A percentile compares a stretch with the other conserved stretches of the same genome.
Evolutionary conservation across 2,329 filamentous ascomycete genomes (phyloP).

Genomic region (Eutypella sp.): DNA sequence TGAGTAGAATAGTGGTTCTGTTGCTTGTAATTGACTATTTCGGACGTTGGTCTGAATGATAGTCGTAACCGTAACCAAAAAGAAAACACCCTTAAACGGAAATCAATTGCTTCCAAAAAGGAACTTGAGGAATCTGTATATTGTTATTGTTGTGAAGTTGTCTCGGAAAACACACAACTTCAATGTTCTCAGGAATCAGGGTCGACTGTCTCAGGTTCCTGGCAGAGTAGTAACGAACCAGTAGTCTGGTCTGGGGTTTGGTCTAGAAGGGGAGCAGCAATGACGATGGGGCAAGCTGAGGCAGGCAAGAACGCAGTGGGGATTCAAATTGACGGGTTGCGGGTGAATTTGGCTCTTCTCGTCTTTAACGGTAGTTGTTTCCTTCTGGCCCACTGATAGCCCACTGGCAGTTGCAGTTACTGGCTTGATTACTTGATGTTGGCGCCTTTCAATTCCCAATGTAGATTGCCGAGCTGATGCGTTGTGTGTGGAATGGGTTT

Average conservation of each 20-base stretch:
- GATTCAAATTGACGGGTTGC: conserved; percentile 11
- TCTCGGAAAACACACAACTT: conserved; percentile 3
- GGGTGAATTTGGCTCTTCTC: no score
- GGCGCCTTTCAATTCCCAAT: background rate
- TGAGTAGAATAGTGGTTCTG: conserved; percentile 9
- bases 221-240: conserved; percentile 24
- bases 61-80: conserved; percentile 21
- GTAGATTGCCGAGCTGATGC: background rate
- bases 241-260: conserved; percentile 27
- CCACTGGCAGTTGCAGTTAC: no score
- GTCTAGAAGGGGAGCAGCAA: conserved; percentile 17
- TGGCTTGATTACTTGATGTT: background rate
- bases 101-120: conserved; percentile 14
- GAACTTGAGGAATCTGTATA: conserved; percentile 12
- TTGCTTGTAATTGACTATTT: conserved; percentile 15
- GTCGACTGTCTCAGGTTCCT: conserved; percentile 5
- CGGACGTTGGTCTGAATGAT: conserved; percentile 18
- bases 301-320: conserved; percentile 8
- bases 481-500: background rate
- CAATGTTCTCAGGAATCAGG: background rate
- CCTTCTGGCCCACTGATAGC: no score
- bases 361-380: background rate
- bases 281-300: conserved; percentile 8
- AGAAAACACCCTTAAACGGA: conserved; percentile 10
- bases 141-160: conserved; percentile 13